Evolutionary conservation across 2,329 filamentous ascomycete genomes (phyloP), one percentile per base, ranked within the genome.

Genomic region (Diaporthe nobilis): DNA sequence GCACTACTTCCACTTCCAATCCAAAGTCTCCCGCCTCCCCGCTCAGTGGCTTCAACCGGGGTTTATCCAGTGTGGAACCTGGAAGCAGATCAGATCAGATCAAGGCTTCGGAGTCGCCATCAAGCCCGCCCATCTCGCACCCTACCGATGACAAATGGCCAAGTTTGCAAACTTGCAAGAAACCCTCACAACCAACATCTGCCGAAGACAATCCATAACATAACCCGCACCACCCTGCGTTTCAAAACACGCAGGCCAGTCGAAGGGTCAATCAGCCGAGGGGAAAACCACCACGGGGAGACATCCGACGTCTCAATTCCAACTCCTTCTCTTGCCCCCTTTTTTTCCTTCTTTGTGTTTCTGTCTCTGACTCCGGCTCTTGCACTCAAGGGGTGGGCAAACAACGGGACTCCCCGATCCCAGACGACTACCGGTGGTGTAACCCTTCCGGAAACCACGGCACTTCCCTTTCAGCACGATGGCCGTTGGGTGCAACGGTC

Each of bases 191-290:
- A 67, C 22, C 25, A 15, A 68, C 63, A 28, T 68, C 47, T 68
- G 65, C 65, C 65, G 65, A 39, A 39, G 47, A 68, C 63, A 68
- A 53, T 12, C 65, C 65, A 68, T 53, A 68, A 68, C 65, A 7
- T 25, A 34, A n/a, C 20, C 31, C 65, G 65, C 63, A 39, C 60
- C 39, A 39, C 28, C 44, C 65, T 68, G 65, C 31, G 65, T 68
- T 68, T 68, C 65, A 68, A 68, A 68, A 53, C 65, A 68, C 47
- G 34, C 65, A 68, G 47, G 47, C 28, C n/a, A 55, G 28, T 37
- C 8, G 13, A 28, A n/a, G 65, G 65, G 65, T n/a, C 61, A 49
- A 34, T 37, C 42, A 67, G 47, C 31, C 31, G 65, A 68, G 65
- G 47, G 47, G 28, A 53, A 20, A 39, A 25, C 47, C 22, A 25